A percentile compares a stretch with the other conserved stretches of the same genome.
Conservation (phyloP, 768 basidiomycete genomes). For the Leucocoprinus leucothites region DNA sequence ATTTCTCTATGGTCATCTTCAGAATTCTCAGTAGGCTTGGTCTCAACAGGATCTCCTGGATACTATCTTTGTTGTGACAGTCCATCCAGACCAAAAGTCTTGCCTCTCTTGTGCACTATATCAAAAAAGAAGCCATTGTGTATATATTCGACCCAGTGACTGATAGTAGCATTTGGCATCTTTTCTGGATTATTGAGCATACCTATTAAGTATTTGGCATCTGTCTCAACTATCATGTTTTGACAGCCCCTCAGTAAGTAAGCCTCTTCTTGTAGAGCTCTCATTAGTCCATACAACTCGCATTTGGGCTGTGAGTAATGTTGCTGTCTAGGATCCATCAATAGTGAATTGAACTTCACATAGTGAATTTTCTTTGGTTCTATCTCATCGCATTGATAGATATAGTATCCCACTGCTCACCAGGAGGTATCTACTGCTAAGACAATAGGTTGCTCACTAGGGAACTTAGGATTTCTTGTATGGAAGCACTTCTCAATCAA, state of each 20-base stretch:
- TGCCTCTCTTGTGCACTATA: slow-evolving; percentile 25
- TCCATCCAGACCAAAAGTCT: slow-evolving; percentile 25
- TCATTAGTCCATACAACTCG: slow-evolving; percentile 22
- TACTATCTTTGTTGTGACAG: slow-evolving; percentile 24
- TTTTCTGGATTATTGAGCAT: slow-evolving; percentile 29
- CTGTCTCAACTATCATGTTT: slow-evolving; percentile 22
- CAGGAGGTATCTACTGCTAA: slow-evolving; percentile 6
- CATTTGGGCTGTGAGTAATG: slow-evolving; percentile 15
- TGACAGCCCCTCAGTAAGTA: slow-evolving; percentile 11
- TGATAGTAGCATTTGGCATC: slow-evolving; percentile 26
- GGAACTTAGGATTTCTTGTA: not conserved
- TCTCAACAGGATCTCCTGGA: slow-evolving; percentile 12
- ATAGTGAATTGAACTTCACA: slow-evolving; percentile 34
- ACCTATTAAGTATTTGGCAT: slow-evolving; percentile 28
- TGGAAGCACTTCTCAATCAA: not conserved
- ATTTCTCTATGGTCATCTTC: not conserved
- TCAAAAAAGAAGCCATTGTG: slow-evolving; percentile 28
- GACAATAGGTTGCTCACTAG: slow-evolving; percentile 1
- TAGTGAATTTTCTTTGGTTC: slow-evolving; percentile 22
- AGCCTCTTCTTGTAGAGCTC: slow-evolving; percentile 14
- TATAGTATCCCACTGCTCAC: slow-evolving; percentile 33
- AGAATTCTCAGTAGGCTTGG: no score
- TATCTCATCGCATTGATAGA: slow-evolving; percentile 28
- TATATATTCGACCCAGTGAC: slow-evolving; percentile 29
- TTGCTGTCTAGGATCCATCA: slow-evolving; percentile 30